Percentiles rank a stretch among this genome's conserved stretches.
phyloP scores from a whole-genome alignment of 768 basidiomycete genomes.

The Boletellus ananiceps region DNA sequence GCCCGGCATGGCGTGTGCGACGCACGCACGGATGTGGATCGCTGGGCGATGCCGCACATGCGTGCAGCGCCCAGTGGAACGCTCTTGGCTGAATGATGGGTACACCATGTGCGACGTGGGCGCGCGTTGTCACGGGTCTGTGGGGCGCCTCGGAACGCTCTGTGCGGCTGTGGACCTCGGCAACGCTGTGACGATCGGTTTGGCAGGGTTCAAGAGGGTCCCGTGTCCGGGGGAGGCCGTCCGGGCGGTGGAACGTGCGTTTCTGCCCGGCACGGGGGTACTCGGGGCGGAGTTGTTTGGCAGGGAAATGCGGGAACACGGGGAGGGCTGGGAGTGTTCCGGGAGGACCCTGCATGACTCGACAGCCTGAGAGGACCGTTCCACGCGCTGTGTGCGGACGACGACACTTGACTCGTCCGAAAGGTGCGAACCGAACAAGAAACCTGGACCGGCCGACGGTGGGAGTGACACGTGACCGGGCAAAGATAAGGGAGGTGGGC shows the following conservation, averaged over 20 bases:
- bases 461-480: conserved; percentile 12
- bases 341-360: not conserved
- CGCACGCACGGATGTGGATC: not conserved
- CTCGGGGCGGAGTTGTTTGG: conserved; percentile 3
- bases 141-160: not conserved
- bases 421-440: not conserved
- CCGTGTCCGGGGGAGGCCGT: no score
- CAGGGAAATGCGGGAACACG: not conserved
- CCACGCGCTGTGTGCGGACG: no score
- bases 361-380: not conserved
- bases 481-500: not conserved
- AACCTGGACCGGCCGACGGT: no score
- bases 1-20: no score
- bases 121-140: not conserved
- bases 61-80: no score
- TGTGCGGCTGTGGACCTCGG: not conserved
- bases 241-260: not conserved
- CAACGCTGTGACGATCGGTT: not conserved
- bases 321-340: not conserved
- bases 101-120: no score
- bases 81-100: no score
- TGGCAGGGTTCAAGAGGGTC: not conserved
- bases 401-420: not conserved
- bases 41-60: not conserved
- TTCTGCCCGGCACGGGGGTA: conserved; percentile 3